Evolutionary conservation across 345 rosid species (phyloP).

Genomic region (Aethionema arabicum): DNA sequence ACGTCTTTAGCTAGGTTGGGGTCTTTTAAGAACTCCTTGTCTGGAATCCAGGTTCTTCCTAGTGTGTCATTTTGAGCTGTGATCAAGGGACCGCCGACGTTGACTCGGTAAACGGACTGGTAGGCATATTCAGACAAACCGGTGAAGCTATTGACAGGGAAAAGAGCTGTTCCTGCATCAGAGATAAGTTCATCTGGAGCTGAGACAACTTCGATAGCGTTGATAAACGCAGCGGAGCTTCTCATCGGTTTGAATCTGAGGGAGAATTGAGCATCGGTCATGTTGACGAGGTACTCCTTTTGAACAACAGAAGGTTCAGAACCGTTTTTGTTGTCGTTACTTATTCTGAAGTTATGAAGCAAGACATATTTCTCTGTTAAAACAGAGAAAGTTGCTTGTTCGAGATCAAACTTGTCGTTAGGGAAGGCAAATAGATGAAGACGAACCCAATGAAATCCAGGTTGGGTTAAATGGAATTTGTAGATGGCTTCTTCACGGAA

Average conservation of each 20-base stretch:
- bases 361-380: slow-evolving; percentile 55
- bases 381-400: slow-evolving; percentile 54
- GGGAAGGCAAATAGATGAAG: slow-evolving; percentile 58
- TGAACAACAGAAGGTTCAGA: slow-evolving; percentile 38
- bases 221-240: slow-evolving; percentile 62
- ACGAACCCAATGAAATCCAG: slow-evolving; percentile 81
- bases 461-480: slow-evolving; percentile 43
- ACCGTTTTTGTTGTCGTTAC: slow-evolving; percentile 35
- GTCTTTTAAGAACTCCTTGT: slow-evolving; percentile 49
- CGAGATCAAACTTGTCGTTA: slow-evolving; percentile 48
- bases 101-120: slow-evolving; percentile 63
- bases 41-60: slow-evolving; percentile 60
- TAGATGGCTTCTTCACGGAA: slow-evolving; percentile 57
- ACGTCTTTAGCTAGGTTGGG: slow-evolving; percentile 38
- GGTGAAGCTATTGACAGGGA: slow-evolving; percentile 43
- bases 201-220: slow-evolving; percentile 73
- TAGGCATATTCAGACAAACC: slow-evolving; percentile 51
- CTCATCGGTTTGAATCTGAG: slow-evolving; percentile 53
- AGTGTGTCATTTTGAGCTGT: slow-evolving; percentile 57
- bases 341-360: slow-evolving; percentile 54
- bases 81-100: slow-evolving; percentile 71
- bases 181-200: slow-evolving; percentile 61
- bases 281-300: slow-evolving; percentile 66
- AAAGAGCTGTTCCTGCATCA: slow-evolving; percentile 52
- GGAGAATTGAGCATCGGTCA: slow-evolving; percentile 47